Conservation (phyloP, 192 early-diverging fungal genomes). For the Podila clonocystis region DNA sequence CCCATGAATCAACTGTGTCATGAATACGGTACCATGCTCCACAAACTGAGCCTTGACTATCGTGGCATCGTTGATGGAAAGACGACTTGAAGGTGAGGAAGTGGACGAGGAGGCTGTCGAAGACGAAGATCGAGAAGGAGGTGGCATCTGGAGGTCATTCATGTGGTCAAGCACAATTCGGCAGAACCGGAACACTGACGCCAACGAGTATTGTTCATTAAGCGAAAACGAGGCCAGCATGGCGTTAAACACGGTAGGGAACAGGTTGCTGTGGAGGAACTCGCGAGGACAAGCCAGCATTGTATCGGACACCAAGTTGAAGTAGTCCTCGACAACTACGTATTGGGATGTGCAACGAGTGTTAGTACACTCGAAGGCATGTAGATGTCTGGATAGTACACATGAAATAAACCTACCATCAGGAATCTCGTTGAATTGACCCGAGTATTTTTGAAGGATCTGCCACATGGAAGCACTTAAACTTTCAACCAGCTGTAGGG, state of each 20-base stretch:
- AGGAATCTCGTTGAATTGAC: conserved; percentile 64
- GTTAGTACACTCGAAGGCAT: conserved; percentile 4
- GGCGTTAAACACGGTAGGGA: conserved; percentile 69
- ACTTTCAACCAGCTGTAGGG: conserved; percentile 68
- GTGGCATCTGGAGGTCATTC: conserved; percentile 26
- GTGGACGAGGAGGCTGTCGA: conserved; percentile 27
- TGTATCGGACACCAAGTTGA: conserved; percentile 62
- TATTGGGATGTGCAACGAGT: background rate
- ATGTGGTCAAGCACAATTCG: conserved; percentile 54
- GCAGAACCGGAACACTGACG: conserved; percentile 61
- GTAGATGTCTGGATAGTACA: background rate
- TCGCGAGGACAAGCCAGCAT: conserved; percentile 63
- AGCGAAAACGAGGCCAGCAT: conserved; percentile 68
- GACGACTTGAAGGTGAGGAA: conserved; percentile 4
- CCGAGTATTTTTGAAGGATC: conserved; percentile 58
- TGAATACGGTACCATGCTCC: conserved; percentile 52
- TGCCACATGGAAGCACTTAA: conserved; percentile 75
- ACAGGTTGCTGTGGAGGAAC: conserved; percentile 62
- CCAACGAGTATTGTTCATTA: conserved; percentile 58
- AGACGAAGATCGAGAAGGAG: background rate
- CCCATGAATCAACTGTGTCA: conserved; percentile 61
- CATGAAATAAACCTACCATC: conserved; percentile 63
- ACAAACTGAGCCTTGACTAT: conserved; percentile 54
- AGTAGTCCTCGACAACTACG: conserved; percentile 84
- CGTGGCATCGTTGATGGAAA: conserved; percentile 37